Evolutionary conservation across 768 basidiomycete genomes (phyloP).

Genomic region (Rhodotorula graminis): DNA sequence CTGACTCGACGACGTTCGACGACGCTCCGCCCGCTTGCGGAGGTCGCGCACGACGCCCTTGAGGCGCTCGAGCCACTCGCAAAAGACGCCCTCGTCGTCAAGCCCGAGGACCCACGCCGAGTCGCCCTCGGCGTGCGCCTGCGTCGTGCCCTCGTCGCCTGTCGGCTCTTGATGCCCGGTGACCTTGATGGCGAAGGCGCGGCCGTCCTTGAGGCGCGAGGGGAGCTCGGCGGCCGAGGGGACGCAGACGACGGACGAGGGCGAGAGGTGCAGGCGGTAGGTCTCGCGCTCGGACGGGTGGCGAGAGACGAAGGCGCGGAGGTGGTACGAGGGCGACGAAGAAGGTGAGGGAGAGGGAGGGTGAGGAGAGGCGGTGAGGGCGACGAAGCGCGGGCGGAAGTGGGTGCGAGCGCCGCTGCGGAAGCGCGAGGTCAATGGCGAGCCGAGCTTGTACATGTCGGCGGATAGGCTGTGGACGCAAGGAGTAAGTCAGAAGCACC

Average conservation of each 20-base stretch:
- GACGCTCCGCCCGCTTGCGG: slow-evolving; percentile 33
- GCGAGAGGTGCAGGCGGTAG: not conserved
- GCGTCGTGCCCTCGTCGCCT: not conserved
- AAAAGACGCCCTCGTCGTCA: not conserved
- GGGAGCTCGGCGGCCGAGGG: not conserved
- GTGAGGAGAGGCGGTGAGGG: not conserved
- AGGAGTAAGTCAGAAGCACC: not conserved
- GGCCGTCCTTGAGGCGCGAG: no score
- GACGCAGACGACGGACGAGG: not conserved
- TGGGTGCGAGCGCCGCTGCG: not conserved
- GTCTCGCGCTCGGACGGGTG: not conserved
- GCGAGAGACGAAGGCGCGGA: not conserved
- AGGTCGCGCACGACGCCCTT: slow-evolving; percentile 30
- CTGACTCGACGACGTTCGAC: not conserved
- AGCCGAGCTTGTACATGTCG: slow-evolving; percentile 7
- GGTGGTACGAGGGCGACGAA: not conserved
- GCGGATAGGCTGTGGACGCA: not conserved
- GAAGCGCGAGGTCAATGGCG: not conserved
- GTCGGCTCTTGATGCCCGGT: not conserved
- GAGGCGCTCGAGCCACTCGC: not conserved
- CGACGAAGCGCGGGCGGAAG: not conserved
- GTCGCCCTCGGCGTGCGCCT: not conserved
- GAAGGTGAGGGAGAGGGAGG: not conserved
- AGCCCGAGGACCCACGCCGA: slow-evolving; percentile 7
- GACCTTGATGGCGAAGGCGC: not conserved